These are phyloP conservation scores for Mortierella sp. DNA, from an alignment of 371 early-diverging fungal species.

Conservation along the genomic window DNA sequence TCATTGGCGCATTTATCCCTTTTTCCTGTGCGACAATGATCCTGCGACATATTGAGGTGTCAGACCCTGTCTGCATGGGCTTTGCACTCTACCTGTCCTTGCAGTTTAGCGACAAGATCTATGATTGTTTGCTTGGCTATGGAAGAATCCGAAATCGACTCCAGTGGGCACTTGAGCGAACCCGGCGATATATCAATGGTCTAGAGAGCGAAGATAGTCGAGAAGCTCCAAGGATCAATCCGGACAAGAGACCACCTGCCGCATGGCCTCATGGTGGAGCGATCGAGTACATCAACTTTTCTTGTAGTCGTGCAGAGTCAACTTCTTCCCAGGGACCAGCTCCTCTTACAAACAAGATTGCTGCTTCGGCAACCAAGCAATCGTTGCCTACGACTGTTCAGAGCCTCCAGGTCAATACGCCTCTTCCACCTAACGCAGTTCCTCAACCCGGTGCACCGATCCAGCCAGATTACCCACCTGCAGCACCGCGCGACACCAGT, in stretches of 20 bases:
- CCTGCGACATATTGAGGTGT: constrained; percentile 23
- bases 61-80: constrained; percentile 43
- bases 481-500: constrained; percentile 12
- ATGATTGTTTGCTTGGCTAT: constrained; percentile 32
- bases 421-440: background rate
- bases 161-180: constrained; percentile 53
- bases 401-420: constrained; percentile 7
- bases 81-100: constrained; percentile 39
- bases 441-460: background rate
- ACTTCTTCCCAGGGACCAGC: background rate
- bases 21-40: constrained; percentile 40
- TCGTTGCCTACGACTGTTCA: background rate
- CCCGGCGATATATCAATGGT: constrained; percentile 34
- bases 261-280: constrained; percentile 48
- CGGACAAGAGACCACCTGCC: constrained; percentile 39
- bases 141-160: constrained; percentile 50
- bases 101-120: constrained; percentile 44
- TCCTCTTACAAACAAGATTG: constrained; percentile 6
- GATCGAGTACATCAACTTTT: constrained; percentile 37
- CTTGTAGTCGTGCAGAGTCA: constrained; percentile 31
- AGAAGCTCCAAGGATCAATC: constrained; percentile 22
- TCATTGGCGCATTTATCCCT: constrained; percentile 40
- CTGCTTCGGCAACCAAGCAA: background rate
- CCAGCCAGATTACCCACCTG: constrained; percentile 9
- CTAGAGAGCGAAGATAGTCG: constrained; percentile 25